Evolutionary conservation across 176 grass and related monocot genomes (phyloP).

Genomic region (Musa beccarii): DNA sequence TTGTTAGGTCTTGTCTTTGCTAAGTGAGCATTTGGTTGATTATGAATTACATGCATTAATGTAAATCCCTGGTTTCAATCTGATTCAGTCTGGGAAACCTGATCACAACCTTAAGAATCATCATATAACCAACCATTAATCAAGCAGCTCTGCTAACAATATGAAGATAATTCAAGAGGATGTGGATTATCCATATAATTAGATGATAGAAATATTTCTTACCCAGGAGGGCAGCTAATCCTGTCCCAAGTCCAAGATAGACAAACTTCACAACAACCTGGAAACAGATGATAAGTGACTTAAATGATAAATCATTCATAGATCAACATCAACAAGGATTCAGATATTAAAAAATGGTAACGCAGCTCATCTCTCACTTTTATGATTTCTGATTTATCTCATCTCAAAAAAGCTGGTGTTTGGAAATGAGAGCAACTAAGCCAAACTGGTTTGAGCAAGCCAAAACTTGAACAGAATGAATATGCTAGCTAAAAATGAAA

Average conservation of each 20-base stretch:
- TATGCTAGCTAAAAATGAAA: no score
- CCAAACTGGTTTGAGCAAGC: no score
- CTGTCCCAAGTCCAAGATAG: constrained; percentile 64
- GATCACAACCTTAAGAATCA: not conserved
- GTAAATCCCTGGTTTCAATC: no score
- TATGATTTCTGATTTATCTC: not conserved
- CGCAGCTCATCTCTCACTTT: no score
- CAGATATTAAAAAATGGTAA: not conserved
- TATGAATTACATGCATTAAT: no score
- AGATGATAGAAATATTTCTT: constrained; percentile 17
- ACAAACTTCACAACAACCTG: constrained; percentile 71
- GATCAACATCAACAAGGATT: not conserved
- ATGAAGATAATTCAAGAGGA: not conserved
- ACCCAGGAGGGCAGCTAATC: constrained; percentile 50
- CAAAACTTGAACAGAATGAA: no score
- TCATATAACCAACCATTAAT: not conserved
- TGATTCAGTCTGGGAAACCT: not conserved
- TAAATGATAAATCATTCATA: not conserved
- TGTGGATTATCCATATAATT: constrained; percentile 1
- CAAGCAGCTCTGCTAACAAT: not conserved
- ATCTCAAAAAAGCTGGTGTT: not conserved
- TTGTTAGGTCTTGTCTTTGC: no score
- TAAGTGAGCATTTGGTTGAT: no score
- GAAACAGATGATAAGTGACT: constrained; percentile 5
- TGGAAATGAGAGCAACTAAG: not conserved